Evolutionary conservation across 2,329 filamentous ascomycete genomes (phyloP), one percentile per base, ranked within the genome.

Genomic region (Chlorencoelia australis): DNA sequence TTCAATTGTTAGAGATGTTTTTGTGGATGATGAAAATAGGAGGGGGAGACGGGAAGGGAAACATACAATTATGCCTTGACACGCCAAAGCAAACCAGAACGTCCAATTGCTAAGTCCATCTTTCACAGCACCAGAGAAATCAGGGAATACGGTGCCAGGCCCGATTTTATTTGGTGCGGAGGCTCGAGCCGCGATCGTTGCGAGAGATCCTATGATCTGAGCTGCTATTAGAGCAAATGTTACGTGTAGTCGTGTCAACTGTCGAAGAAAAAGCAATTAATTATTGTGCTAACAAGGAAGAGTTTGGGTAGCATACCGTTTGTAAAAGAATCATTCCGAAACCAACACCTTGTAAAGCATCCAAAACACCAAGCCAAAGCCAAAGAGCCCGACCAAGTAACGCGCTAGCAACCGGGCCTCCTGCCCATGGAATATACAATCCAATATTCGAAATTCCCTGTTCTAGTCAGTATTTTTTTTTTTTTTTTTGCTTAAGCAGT

Each of bases 291-390:
- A n/a, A n/a, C n/a, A n/a, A n/a, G n/a, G n/a, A n/a, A n/a, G n/a
- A n/a, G n/a, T n/a, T n/a, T n/a, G n/a, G n/a, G n/a, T n/a, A n/a
- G n/a, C n/a, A n/a, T n/a, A 79, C 57, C 1, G 75, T 79, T 51
- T 78, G 73, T 25, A 81, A 57, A 5, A 81, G 61, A 37, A 80
- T 74, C 75, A 79, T 81, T 35, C 76, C 76, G 39, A 80, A 69
- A 2, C 76, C 76, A 3, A 79, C 68, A 22, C 75, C 74, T 53
- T 82, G 76, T 7, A 80, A 58, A 9, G 71, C 66, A 47, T 81
- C 76, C n/a, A 81, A 61, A 4, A 79, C 65, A 22, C 76, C 76
- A 0, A 82, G 67, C 75, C 75, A 81, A 10, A 80, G 63, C 76
- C 76, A 81, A 5, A 80, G 56, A 37, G 63, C 58, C 27, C 75